phyloP scores from a whole-genome alignment of 1,284 basidiomycete species.

The Leccinum pallidistipes region DNA sequence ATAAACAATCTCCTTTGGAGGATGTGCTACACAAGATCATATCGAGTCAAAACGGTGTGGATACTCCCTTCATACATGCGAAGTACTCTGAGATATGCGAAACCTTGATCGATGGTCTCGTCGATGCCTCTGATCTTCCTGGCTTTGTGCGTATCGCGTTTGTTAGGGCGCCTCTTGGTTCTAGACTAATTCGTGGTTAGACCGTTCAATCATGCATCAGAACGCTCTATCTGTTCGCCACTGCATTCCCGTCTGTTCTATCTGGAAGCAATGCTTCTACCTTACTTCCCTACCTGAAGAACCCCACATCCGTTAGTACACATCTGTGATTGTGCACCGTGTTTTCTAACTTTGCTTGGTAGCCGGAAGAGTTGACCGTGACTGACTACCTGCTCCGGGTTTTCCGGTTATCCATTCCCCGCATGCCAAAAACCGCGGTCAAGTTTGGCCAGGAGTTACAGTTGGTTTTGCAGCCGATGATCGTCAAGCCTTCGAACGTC shows the following conservation, averaged over 20 bases:
- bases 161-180: neutral
- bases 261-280: constrained; percentile 78
- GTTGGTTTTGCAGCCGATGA: constrained; percentile 79
- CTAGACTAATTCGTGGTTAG: constrained; percentile 38
- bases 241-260: constrained; percentile 80
- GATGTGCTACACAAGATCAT: constrained; percentile 83
- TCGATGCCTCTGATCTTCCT: constrained; percentile 78
- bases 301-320: constrained; percentile 62
- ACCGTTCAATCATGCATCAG: constrained; percentile 80
- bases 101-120: constrained; percentile 80
- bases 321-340: neutral
- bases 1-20: constrained; percentile 82
- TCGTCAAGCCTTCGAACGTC: constrained; percentile 72
- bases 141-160: constrained; percentile 62
- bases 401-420: constrained; percentile 81
- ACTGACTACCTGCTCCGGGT: constrained; percentile 87
- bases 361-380: constrained; percentile 82
- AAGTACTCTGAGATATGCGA: constrained; percentile 81
- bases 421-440: constrained; percentile 84
- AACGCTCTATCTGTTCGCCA: constrained; percentile 80
- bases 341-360: constrained; percentile 6
- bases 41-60: constrained; percentile 36
- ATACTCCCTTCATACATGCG: constrained; percentile 50
- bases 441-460: constrained; percentile 89
- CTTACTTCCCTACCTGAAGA: constrained; percentile 85